Base-by-base conservation (phyloP, 306 rosid species). In the Rosa rugosa region DNA sequence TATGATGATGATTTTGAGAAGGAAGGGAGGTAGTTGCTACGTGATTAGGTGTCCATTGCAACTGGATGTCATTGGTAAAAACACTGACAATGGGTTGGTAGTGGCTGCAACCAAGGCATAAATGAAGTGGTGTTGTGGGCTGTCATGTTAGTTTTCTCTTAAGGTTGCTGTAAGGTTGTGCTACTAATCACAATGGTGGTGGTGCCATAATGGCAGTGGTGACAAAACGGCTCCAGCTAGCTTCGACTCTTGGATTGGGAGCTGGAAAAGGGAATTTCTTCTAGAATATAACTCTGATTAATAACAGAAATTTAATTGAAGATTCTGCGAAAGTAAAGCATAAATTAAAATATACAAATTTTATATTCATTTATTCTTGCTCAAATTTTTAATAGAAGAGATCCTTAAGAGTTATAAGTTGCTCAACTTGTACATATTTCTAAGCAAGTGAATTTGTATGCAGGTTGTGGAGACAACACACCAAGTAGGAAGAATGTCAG, bases 401-500 rank as follows among this genome's bases (percentile, higher is more conserved):
- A 31, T 31, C 36, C 36, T 31, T 31, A 31, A 31, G 36, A 31
- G 36, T 36, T n/a, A 38, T 18, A 25, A 18, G 9, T n/a, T 40
- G 69, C 38, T 62, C 16, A 76, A 45, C 49, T 80, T 27, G n/a
- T 47, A 69, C 1, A 20, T 63, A 44, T 22, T 16, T 70, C 45
- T 63, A 53, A 46, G 47, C 23, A 46, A 63, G 77, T 38, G 8
- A 7, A 66, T 71, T 44, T 31, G 7, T 74, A 23, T 83, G 84
- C 83, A 93, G 98, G 92, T 91, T 79, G 66, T 34, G 49, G 94
- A 88, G 54, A 84, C 94, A 75, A 85, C 87, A 25, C 76, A 84
- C 75, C 91, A 89, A 71, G 93, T 89, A 20, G 94, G 91, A 79
- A 89, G 97, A 75, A n/a, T 60, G n/a, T 93, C 97, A 51, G 59